Percentiles rank a stretch among this genome's conserved stretches.
Evolutionary conservation across 1,139 yeast genomes (phyloP).

Genomic region (Pichia cactophila): DNA sequence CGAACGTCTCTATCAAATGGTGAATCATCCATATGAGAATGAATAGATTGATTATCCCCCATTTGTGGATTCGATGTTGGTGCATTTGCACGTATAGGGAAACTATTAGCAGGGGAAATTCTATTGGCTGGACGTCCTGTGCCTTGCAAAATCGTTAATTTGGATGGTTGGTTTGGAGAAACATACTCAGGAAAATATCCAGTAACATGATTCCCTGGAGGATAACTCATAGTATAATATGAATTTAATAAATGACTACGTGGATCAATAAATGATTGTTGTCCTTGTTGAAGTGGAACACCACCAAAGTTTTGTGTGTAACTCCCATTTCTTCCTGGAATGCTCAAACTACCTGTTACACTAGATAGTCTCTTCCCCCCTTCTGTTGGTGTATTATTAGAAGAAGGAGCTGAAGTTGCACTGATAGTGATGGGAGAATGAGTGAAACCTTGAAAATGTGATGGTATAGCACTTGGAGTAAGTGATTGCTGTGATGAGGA

Average conservation of each 20-base stretch:
- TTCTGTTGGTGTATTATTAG: background rate
- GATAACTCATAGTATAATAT: slow-evolving; percentile 3
- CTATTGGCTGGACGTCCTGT: background rate
- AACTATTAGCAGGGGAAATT: background rate
- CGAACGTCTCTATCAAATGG: slow-evolving; percentile 26
- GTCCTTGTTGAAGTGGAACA: background rate
- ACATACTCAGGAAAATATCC: slow-evolving; percentile 4
- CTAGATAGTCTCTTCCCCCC: background rate
- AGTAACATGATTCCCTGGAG: background rate
- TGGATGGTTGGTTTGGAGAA: background rate
- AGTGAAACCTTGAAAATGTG: background rate
- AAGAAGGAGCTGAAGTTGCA: background rate
- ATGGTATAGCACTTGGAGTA: background rate
- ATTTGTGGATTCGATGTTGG: slow-evolving; percentile 8
- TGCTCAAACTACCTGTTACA: background rate
- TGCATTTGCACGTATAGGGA: background rate
- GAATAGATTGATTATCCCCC: background rate
- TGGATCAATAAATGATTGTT: background rate
- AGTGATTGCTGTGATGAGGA: background rate
- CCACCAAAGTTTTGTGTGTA: background rate
- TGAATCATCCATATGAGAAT: slow-evolving; percentile 7
- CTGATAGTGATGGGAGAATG: background rate
- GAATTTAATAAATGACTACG: slow-evolving; percentile 6
- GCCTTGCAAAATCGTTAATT: background rate
- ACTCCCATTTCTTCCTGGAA: background rate